Conservation (phyloP, 2,329 filamentous ascomycete species). For the Macrophomina tecta region DNA sequence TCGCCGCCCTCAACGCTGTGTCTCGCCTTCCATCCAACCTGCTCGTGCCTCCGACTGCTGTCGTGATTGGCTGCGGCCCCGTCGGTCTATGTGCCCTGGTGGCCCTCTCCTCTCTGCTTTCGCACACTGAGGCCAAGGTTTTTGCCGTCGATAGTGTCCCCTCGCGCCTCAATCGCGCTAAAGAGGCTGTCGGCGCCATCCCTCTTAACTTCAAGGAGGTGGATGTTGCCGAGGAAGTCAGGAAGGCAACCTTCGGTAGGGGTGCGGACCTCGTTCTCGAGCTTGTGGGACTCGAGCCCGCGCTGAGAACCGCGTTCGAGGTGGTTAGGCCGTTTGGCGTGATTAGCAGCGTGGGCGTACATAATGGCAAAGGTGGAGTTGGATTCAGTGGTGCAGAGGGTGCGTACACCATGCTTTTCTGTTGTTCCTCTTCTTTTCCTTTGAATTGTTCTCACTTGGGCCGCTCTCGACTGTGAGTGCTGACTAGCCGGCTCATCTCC, state of each 20-base stretch:
- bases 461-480: conserved; percentile 38
- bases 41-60: conserved; percentile 70
- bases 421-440: not conserved
- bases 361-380: conserved; percentile 46
- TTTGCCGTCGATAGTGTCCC: conserved; percentile 81
- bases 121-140: conserved; percentile 74
- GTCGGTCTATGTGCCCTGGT: conserved; percentile 84
- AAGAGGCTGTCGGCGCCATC: conserved; percentile 72
- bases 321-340: conserved; percentile 56
- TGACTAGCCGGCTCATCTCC: conserved; percentile 30
- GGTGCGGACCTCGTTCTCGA: conserved; percentile 83
- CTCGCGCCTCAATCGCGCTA: conserved; percentile 74
- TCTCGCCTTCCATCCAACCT: conserved; percentile 63
- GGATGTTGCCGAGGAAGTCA: conserved; percentile 71
- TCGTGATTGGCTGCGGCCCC: conserved; percentile 80
- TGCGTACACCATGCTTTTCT: not conserved
- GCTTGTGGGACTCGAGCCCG: conserved; percentile 55
- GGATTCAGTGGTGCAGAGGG: conserved; percentile 14
- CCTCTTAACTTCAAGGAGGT: conserved; percentile 78
- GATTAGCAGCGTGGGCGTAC: conserved; percentile 59
- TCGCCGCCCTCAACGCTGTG: conserved; percentile 80
- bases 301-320: conserved; percentile 55
- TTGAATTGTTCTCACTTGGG: not conserved
- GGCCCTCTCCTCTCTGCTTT: conserved; percentile 68
- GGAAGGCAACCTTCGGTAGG: conserved; percentile 75